Evolutionary conservation across 2,329 filamentous ascomycete genomes (phyloP), one percentile per base, ranked within the genome.

Genomic region (Cercospora berteroae): DNA sequence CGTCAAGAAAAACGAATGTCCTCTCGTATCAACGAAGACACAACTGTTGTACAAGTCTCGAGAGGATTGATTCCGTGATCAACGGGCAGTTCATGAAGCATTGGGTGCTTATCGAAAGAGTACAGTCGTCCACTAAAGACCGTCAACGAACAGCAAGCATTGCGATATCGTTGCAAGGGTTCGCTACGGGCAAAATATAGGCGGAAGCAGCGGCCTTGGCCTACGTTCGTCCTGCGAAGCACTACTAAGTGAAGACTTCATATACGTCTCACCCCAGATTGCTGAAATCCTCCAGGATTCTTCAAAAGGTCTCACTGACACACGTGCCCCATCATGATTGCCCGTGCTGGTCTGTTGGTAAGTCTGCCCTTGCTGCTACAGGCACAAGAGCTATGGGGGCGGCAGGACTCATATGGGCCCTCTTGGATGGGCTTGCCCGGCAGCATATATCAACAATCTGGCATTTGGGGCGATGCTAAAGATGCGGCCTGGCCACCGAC

Each of bases 401-500:
- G 59, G 23, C 31, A 59, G 10, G 52, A 33, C 9, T 57, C 60
- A 7, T 67, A 69, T 27, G 60, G 44, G 20, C 31, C 61, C 13
- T 66, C 71, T 31, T 75, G 74, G 74, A 69, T 70, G 65, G 64
- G 63, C 10, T 62, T 74, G n/a, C 70, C 73, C n/a, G 74, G 74
- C 10, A 72, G 69, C 39, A 69, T 74, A 20, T 73, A 72, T 58
- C 59, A 69, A 10, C 57, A 67, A 13, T 63, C 63, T 5, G 70
- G 69, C 27, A 63, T 67, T 58, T 73, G 72, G 71, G 70, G 68
- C 25, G 67, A 65, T 57, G 63, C 71, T 12, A 67, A 71, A n/a
- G 72, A 72, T 29, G 72, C 74, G 13, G 72, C 69, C 68, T 83
- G 82, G 82, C 81, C 81, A 20, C 78, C 79, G 0, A 78, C 77